A percentile compares a stretch with the other conserved stretches of the same genome.
Conservation (phyloP, 768 basidiomycete genomes). For the Pholiota conissans region DNA sequence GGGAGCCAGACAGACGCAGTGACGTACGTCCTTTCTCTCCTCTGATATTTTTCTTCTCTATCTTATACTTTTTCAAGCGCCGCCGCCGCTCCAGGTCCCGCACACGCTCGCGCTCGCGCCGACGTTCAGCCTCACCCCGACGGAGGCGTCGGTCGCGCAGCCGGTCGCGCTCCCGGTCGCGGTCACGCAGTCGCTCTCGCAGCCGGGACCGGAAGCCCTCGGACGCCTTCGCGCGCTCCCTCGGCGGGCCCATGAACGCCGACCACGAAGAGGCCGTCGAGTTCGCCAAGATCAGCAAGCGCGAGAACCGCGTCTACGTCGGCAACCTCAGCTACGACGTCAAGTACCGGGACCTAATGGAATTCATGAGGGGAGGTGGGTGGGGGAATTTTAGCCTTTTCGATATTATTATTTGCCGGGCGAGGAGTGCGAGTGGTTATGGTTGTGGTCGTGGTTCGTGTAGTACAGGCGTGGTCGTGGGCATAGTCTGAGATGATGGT, state of each 20-base stretch:
- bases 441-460: background rate
- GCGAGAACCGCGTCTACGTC: constrained; percentile 98
- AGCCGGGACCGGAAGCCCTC: constrained; percentile 61
- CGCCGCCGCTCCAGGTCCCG: constrained; percentile 69
- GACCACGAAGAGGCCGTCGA: constrained; percentile 92
- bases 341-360: constrained; percentile 98
- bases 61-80: constrained; percentile 38
- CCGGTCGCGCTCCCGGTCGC: constrained; percentile 45
- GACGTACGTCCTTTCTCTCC: constrained; percentile 48
- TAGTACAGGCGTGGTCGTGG: background rate
- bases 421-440: background rate
- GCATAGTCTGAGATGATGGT: background rate
- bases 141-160: constrained; percentile 54
- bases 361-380: constrained; percentile 99
- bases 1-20: constrained; percentile 80
- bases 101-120: constrained; percentile 67
- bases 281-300: constrained; percentile 94
- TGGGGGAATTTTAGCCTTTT: constrained; percentile 59
- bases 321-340: constrained; percentile 99
- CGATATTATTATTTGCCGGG: constrained; percentile 15
- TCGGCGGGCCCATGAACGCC: constrained; percentile 89
- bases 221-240: constrained; percentile 75
- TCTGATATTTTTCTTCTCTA: constrained; percentile 3
- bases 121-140: constrained; percentile 69
- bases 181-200: constrained; percentile 65